Evolutionary conservation across 2,329 filamentous ascomycete genomes (phyloP), one percentile per base, ranked within the genome.

Genomic region (Fonsecaea multimorphosa): DNA sequence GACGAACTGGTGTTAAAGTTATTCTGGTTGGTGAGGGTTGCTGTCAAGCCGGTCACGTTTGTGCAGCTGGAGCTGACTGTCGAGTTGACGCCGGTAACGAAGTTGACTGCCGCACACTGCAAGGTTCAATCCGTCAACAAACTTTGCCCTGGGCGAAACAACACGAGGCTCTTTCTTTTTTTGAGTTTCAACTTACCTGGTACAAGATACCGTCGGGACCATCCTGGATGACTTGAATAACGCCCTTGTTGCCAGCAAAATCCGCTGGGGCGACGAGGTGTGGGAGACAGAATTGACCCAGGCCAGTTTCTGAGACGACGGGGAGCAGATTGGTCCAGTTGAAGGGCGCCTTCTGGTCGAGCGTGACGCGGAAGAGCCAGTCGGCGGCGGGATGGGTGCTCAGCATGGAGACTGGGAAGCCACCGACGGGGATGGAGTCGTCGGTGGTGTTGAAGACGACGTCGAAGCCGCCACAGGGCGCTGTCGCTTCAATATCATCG

Each of bases 261-360:
- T 78, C 74, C 12, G 31, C 32, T 22, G 70, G 70, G 7, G 67
- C 63, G 12, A 52, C 66, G 14, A 93, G 78, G 67, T 82, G 77
- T 8, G 87, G 84, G 12, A 92, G 72, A 77, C 90, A 93, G 73
- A 92, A 87, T 54, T 83, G 82, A 54, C 90, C 88, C 19, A 85
- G 77, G 73, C 90, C 76, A 78, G 87, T 73, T 76, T 85, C 80
- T 82, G 87, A 77, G 80, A 86, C 78, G 81, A 85, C 78, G 2
- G 85, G 86, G 1, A 87, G 84, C 31, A 92, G 81, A 22, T 71
- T 69, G 36, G 87, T 85, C 76, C 89, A 83, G 81, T 90, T 92
- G 83, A 89, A 93, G 76, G 86, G 87, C 53, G 82, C 82, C 32
- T 82, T 79, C 67, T 81, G 79, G 12, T 80, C 77, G 72, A 87